Evolutionary conservation across 1,284 basidiomycete species (phyloP), one percentile per base, ranked within the genome.

Genomic region (Malassezia sp.): DNA sequence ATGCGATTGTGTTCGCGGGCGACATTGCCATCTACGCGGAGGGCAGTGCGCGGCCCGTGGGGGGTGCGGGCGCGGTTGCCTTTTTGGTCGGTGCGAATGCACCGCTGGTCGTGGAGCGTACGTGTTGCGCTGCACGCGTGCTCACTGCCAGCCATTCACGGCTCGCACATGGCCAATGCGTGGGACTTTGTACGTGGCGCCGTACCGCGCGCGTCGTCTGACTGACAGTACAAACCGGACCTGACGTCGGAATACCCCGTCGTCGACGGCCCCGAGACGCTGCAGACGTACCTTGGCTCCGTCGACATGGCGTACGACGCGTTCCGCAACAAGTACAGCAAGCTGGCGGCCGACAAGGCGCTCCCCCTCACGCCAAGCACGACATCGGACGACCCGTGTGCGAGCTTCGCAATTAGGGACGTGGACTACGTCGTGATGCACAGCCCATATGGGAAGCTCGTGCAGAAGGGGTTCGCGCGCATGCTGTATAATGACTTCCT

Each of bases 21-120:
- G 91, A 97, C 71, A 96, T 97, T 72, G 91, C 91, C 52, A 85
- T 97, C 66, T 97, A 97, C 73, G 91, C 90, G 38, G 89, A 93
- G 74, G 93, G 91, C 53, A 78, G 81, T 45, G 91, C 91, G 34
- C 81, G 91, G 46, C 91, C 91, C 11, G 91, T 88, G 57, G 91
- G 91, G 64, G 93, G 91, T 74, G 93, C 93, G 36, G 91, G 93
- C 64, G 88, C 90, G 21, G 83, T 82, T 55, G 91, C 91, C 45
- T 80, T 96, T 71, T 79, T 97, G 57, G 86, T 97, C 73, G 91
- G 91, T 14, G 93, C 91, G 44, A 81, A 96, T 63, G 91, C 93
- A 1, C 91, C 91, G 26, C 74, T 97, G 37, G 84, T 88, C 11
- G 79, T 96, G 60, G 91, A 96, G 75, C 86, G 89, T 93, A 34